Evolutionary conservation across 2,329 filamentous ascomycete species (phyloP).

Genomic region (Polytolypa hystricis): DNA sequence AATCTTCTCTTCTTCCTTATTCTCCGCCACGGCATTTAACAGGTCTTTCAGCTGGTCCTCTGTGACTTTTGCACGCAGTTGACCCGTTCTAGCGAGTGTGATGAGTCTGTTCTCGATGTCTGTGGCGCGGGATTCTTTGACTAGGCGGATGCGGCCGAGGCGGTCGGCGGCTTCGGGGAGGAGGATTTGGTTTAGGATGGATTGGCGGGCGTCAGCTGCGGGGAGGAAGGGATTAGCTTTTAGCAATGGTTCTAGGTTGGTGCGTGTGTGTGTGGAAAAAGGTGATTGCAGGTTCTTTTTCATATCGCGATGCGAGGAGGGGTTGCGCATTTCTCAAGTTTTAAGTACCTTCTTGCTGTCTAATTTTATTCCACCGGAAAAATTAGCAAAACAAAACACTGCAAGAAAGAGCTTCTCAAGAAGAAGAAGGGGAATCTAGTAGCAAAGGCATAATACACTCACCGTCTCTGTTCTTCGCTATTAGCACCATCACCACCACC

Average conservation of each 20-base stretch:
- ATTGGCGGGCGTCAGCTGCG: conserved; percentile 23
- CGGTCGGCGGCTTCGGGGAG: conserved; percentile 88
- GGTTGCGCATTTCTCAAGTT: background rate
- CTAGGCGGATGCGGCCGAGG: conserved; percentile 83
- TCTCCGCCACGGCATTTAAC: conserved; percentile 72
- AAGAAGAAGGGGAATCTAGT: background rate
- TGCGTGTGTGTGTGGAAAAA: conserved; percentile 1
- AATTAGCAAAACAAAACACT: conserved; percentile 5
- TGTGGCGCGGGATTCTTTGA: conserved; percentile 80
- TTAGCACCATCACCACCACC: conserved; percentile 35
- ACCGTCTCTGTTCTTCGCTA: conserved; percentile 57
- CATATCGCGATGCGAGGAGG: background rate
- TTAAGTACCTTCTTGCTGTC: conserved; percentile 37
- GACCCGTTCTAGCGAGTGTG: conserved; percentile 77
- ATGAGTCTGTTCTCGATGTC: conserved; percentile 91
- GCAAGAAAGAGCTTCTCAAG: background rate
- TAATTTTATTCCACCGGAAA: conserved; percentile 11
- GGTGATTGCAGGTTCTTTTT: background rate
- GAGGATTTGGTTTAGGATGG: conserved; percentile 81
- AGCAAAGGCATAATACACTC: conserved; percentile 20
- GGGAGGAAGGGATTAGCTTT: background rate
- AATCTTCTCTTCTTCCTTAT: conserved; percentile 64
- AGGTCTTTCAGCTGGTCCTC: conserved; percentile 91
- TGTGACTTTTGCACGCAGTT: conserved; percentile 76
- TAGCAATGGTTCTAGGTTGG: background rate